Conservation (phyloP, 2,329 filamentous ascomycete genomes). For the Trichoderma polysporum region DNA sequence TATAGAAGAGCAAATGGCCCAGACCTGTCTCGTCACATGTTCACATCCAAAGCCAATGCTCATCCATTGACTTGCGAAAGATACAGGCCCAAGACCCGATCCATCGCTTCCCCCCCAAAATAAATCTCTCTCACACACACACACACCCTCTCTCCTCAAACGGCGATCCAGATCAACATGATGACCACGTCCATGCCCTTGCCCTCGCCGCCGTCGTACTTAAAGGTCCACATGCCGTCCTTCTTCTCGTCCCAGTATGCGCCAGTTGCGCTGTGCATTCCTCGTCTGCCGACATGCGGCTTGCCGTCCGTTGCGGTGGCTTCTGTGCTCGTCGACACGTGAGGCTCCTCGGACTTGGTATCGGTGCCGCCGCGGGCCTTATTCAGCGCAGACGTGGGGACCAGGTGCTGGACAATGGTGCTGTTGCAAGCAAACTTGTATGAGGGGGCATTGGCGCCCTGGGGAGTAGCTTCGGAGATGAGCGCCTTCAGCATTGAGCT, state of each 20-base stretch:
- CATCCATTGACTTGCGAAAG: neutral
- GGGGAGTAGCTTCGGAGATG: constrained; percentile 69
- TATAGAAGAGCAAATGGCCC: neutral
- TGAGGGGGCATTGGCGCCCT: constrained; percentile 56
- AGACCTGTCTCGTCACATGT: neutral
- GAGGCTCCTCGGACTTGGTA: constrained; percentile 49
- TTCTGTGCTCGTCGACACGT: constrained; percentile 55
- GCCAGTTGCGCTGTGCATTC: constrained; percentile 84
- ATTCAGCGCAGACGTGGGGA: constrained; percentile 64
- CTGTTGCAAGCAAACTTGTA: constrained; percentile 98
- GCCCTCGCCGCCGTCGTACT: constrained; percentile 69
- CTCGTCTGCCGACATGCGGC: constrained; percentile 77
- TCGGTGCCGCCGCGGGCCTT: constrained; percentile 55
- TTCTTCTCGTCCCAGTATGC: constrained; percentile 91
- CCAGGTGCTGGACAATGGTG: constrained; percentile 94
- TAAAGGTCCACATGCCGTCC: constrained; percentile 87
- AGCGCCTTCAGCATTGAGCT: constrained; percentile 75
- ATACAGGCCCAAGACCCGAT: neutral
- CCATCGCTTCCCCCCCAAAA: neutral
- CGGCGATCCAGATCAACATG: constrained; percentile 75
- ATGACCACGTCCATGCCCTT: constrained; percentile 70
- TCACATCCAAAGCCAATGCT: neutral
- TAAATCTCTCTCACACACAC: no score
- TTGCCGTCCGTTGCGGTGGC: constrained; percentile 61
- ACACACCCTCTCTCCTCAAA: constrained; percentile 45